Evolutionary conservation across 371 early-diverging fungal genomes (phyloP), one percentile per base, ranked within the genome.

Genomic region (Circinella minor): DNA sequence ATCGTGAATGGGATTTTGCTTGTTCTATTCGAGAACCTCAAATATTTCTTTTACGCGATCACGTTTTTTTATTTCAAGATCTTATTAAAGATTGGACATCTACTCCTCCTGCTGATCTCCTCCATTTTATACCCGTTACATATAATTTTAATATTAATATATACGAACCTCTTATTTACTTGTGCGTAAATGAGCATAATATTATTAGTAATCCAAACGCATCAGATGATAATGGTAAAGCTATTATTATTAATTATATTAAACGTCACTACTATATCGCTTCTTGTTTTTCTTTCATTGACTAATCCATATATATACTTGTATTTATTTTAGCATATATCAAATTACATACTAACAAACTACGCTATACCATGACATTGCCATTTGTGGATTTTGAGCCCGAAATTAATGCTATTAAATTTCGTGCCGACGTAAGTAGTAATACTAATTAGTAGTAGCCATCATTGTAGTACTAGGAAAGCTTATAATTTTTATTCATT

Each of bases 161-260:
- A 11, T 80, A 83, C 4, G 81, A 90, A 37, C 84, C 89, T 27
- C 76, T 80, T 36, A 69, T 93, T 7, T 85, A 81, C 66, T 81
- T 94, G 7, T 94, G 91, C 74, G 88, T 90, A 18, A 96, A 96
- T 69, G 92, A 92, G 62, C 86, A 90, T 67, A 95, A 96, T 77
- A 89, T 96, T 10, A 93, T 95, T 67, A 88, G 91, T 69, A 91
- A 93, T 73, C 90, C 89, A 4, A 87, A 83, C 34, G 90, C 91
- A 36, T 70, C 85, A 2, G 89, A 90, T 20, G 93, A 94, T 55
- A 95, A 95, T 74, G 88, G 95, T 94, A 85, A 63, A 82, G 10
- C 9, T 47, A 14, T 51, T 11, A 9, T 43, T 20, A 15, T 20
- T 14, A n/a, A 8, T 1, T 14, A 48, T 36, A 62, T 39, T 46